Evolutionary conservation across 805 yeast genomes (phyloP).

Genomic region (Soucietia sequanensis): DNA sequence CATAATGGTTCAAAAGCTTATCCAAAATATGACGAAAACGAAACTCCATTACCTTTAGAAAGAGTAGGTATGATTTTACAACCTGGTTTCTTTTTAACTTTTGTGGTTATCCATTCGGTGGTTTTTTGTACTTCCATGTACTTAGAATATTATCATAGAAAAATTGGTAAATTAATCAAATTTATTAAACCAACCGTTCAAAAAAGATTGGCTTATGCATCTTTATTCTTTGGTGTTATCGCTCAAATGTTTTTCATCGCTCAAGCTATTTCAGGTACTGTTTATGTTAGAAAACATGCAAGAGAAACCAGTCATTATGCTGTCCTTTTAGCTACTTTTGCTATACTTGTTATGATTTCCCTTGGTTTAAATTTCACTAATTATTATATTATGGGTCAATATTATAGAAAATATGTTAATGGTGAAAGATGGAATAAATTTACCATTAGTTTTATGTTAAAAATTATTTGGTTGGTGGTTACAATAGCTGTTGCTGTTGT

Average conservation of each 20-base stretch:
- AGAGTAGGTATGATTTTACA: slow-evolving; percentile 21
- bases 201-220: slow-evolving; percentile 22
- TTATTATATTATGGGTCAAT: slow-evolving; percentile 29
- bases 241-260: slow-evolving; percentile 21
- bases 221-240: slow-evolving; percentile 18
- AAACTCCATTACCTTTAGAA: slow-evolving; percentile 22
- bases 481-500: slow-evolving; percentile 18
- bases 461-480: slow-evolving; percentile 21
- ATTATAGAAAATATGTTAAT: slow-evolving; percentile 25
- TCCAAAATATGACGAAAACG: slow-evolving; percentile 20
- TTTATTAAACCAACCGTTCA: slow-evolving; percentile 23
- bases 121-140: slow-evolving; percentile 21
- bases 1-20: slow-evolving; percentile 17
- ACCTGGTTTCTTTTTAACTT: slow-evolving; percentile 21
- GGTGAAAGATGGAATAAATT: slow-evolving; percentile 29
- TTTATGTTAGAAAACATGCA: slow-evolving; percentile 13
- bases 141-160: slow-evolving; percentile 26
- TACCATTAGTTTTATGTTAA: slow-evolving; percentile 23
- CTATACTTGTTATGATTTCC: slow-evolving; percentile 22
- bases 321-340: slow-evolving; percentile 21
- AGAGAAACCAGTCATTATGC: slow-evolving; percentile 21
- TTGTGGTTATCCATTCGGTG: slow-evolving; percentile 19
- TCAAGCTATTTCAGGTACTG: slow-evolving; percentile 16
- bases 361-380: slow-evolving; percentile 25
- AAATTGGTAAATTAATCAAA: slow-evolving; percentile 27